Evolutionary conservation across 2,329 filamentous ascomycete genomes (phyloP), one percentile per base, ranked within the genome.

Genomic region (Talaromyces sp.): DNA sequence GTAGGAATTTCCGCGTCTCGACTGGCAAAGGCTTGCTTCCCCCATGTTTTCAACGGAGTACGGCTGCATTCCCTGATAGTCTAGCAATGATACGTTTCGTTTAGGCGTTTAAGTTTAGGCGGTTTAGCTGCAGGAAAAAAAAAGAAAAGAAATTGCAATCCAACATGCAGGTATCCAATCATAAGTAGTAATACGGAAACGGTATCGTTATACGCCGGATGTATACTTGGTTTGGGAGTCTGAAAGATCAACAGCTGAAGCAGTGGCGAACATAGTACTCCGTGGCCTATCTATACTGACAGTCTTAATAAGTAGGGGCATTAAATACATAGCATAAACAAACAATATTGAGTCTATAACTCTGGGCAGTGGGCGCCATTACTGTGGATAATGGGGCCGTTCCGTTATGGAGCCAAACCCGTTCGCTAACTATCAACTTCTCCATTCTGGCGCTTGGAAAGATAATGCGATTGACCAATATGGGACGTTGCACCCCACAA

Each of bases 361-460:
- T 27, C 24, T 27, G 27, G 49, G 47, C 24, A 31, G 60, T 37
- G 19, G 35, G 13, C 16, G 8, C 52, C 50, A 19, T 33, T 14
- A 7, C 52, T 56, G 52, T 56, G 52, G 52, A 37, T 56, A 19
- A 33, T 19, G 52, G 49, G 49, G 33, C 52, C 52, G 31, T 22
- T 11, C 52, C 52, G 52, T 56, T 56, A 56, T 56, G 52, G 52
- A 37, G 50, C 27, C 31, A 22, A 37, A 56, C 52, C 52, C 52
- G 33, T 33, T 54, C 33, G 9, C 52, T 56, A 56, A 56, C 33
- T 39, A 7, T 35, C 31, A 8, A 13, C 31, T 33, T 31, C 47
- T 31, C 47, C 47, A 50, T 19, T 45, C 14, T 47, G 43, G 9
- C 4, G 19, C 43, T 19, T 47, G 13, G 22, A 14, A 50, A n/a